A percentile compares a stretch with the other conserved stretches of the same genome.
Evolutionary conservation across 257 asterid genomes (phyloP).

Genomic region (Gentiana straminea): DNA sequence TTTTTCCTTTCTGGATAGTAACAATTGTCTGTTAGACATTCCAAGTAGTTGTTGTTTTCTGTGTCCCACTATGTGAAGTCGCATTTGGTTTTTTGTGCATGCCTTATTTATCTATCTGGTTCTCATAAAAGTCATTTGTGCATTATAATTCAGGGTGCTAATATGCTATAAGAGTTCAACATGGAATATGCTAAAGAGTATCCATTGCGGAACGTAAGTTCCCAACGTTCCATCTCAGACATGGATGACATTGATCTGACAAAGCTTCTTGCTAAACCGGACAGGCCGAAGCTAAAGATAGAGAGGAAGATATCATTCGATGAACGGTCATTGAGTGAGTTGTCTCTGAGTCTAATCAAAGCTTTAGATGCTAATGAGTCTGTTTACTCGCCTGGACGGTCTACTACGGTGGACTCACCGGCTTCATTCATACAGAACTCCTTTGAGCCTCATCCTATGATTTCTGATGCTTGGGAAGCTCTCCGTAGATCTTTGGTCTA

Average conservation of each 20-base stretch:
- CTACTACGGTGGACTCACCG: slow-evolving; percentile 41
- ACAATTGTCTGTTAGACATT: too few relatives aligned
- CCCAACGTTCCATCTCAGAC: slow-evolving; percentile 52
- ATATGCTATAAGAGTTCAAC: slow-evolving; percentile 8
- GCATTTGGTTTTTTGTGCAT: too few relatives aligned
- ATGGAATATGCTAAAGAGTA: slow-evolving; percentile 31
- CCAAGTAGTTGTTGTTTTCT: background rate
- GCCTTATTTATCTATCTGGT: background rate
- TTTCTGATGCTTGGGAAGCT: slow-evolving; percentile 82
- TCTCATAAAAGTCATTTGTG: background rate
- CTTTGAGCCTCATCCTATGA: slow-evolving; percentile 77
- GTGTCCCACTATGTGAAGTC: background rate
- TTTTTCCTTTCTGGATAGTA: too few relatives aligned
- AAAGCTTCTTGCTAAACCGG: slow-evolving; percentile 52
- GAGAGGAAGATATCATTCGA: slow-evolving; percentile 68
- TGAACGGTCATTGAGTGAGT: slow-evolving; percentile 69
- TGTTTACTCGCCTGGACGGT: slow-evolving; percentile 54
- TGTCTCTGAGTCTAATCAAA: slow-evolving; percentile 42
- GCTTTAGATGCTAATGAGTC: slow-evolving; percentile 42
- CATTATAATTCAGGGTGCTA: slow-evolving; percentile 14
- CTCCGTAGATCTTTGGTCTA: slow-evolving; percentile 56
- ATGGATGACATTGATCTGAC: slow-evolving; percentile 53
- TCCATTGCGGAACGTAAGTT: slow-evolving; percentile 47
- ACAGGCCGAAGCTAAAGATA: slow-evolving; percentile 42
- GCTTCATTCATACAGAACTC: slow-evolving; percentile 50